Conservation (phyloP, 345 rosid species). For the Lumnitzera littorea region DNA sequence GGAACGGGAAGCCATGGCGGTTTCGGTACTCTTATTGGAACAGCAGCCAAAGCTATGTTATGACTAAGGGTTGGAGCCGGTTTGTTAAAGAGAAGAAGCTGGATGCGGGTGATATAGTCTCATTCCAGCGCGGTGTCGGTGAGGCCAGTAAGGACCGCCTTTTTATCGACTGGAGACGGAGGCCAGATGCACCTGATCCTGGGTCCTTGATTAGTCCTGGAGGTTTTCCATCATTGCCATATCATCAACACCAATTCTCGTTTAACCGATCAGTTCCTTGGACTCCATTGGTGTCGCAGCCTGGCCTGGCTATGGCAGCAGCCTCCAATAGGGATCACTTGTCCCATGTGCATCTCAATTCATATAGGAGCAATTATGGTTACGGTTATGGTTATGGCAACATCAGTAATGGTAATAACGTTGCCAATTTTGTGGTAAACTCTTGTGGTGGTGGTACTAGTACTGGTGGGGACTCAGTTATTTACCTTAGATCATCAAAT, state of each 20-base stretch:
- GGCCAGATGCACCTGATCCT: conserved; percentile 45
- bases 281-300: conserved; percentile 40
- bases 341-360: conserved; percentile 9
- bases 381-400: conserved; percentile 15
- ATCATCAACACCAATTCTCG: conserved; percentile 19
- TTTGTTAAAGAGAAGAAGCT: conserved; percentile 95
- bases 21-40: conserved; percentile 95
- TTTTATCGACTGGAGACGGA: conserved; percentile 81
- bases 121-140: conserved; percentile 70
- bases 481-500: conserved; percentile 23
- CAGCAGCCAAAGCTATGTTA: conserved; percentile 95
- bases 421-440: conserved; percentile 9
- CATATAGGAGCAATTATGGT: conserved; percentile 14
- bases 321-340: conserved; percentile 15
- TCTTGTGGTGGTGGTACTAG: conserved; percentile 14
- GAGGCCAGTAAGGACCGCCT: conserved; percentile 49
- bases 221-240: neutral
- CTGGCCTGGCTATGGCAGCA: conserved; percentile 14
- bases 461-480: conserved; percentile 14
- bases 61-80: conserved; percentile 97
- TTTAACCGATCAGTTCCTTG: conserved; percentile 24
- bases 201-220: neutral
- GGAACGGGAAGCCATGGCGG: conserved; percentile 66
- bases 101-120: conserved; percentile 85
- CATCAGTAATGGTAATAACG: conserved; percentile 7